phyloP scores from a whole-genome alignment of 768 basidiomycete genomes.

The Leucocoprinus leucothites region DNA sequence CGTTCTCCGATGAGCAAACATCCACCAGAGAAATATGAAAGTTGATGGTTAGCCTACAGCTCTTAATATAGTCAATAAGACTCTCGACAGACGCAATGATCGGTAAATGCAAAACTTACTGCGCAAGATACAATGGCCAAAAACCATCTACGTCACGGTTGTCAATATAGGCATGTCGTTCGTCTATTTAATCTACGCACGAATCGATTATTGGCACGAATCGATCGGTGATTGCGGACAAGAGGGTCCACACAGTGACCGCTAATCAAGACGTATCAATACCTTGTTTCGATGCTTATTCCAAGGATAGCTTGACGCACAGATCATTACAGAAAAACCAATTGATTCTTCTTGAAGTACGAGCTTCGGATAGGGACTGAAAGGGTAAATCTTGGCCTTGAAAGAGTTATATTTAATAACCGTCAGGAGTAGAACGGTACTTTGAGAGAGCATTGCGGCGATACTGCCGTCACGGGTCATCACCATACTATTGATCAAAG shows the following conservation, averaged over 20 bases:
- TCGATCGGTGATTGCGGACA: slow-evolving; percentile 18
- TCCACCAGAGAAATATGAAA: slow-evolving; percentile 5
- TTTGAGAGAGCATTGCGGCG: slow-evolving; percentile 26
- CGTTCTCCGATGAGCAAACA: no score
- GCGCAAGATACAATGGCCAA: slow-evolving; percentile 25
- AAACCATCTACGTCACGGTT: slow-evolving; percentile 21
- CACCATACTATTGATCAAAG: not conserved
- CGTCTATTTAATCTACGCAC: slow-evolving; percentile 14
- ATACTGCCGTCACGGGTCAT: slow-evolving; percentile 17
- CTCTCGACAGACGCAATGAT: not conserved
- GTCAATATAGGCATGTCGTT: not conserved
- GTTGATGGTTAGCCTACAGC: slow-evolving; percentile 24
- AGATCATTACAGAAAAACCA: slow-evolving; percentile 29
- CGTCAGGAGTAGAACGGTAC: slow-evolving; percentile 29
- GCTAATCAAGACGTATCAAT: slow-evolving; percentile 13
- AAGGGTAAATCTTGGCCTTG: slow-evolving; percentile 27
- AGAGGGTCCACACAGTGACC: slow-evolving; percentile 20
- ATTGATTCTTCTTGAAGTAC: slow-evolving; percentile 36
- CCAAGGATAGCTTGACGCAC: slow-evolving; percentile 19
- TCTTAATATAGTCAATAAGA: slow-evolving; percentile 14
- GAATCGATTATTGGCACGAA: slow-evolving; percentile 25
- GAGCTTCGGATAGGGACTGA: slow-evolving; percentile 29
- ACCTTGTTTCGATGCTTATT: not conserved
- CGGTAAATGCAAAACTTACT: slow-evolving; percentile 15
- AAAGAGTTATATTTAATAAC: slow-evolving; percentile 27